A percentile compares a stretch with the other conserved stretches of the same genome.
Evolutionary conservation across 768 basidiomycete species (phyloP).

Genomic region (Lactarius sanguifluus): DNA sequence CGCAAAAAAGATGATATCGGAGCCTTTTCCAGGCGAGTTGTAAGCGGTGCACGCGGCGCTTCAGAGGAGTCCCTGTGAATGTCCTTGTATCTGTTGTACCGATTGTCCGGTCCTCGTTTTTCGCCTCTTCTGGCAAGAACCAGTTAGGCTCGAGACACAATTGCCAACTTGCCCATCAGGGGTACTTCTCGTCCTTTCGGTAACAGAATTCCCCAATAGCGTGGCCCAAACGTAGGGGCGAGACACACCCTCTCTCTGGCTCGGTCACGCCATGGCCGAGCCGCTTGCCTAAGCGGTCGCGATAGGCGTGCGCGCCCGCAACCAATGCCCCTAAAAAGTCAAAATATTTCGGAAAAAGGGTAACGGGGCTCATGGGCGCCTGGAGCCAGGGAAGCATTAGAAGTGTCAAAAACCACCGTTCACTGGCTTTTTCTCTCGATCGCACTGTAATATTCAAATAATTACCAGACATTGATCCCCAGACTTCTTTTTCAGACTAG

Average conservation of each 20-base stretch:
- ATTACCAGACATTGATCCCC: slow-evolving; percentile 15
- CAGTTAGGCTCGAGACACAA: not conserved
- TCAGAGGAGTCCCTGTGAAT: not conserved
- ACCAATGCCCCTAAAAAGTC: slow-evolving; percentile 16
- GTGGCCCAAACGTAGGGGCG: not conserved
- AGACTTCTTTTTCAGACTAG: slow-evolving; percentile 26
- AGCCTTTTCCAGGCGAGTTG: not conserved
- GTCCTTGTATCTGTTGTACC: not conserved
- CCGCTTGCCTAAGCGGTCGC: slow-evolving; percentile 23
- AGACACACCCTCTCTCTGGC: not conserved
- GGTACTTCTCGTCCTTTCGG: not conserved
- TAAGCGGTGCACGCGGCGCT: not conserved
- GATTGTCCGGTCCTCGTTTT: not conserved
- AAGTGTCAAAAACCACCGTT: slow-evolving; percentile 16
- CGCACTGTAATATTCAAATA: slow-evolving; percentile 21
- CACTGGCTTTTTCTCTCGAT: slow-evolving; percentile 22
- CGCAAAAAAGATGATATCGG: not conserved
- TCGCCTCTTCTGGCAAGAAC: not conserved
- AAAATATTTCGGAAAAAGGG: slow-evolving; percentile 15
- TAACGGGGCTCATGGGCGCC: slow-evolving; percentile 15
- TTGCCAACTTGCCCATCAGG: not conserved
- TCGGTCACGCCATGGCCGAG: slow-evolving; percentile 2
- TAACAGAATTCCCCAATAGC: not conserved
- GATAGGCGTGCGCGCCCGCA: slow-evolving; percentile 1
- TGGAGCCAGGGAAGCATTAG: slow-evolving; percentile 4